Conservation (phyloP, 495 filamentous ascomycete species). For the Aspergillus homomorphus region DNA sequence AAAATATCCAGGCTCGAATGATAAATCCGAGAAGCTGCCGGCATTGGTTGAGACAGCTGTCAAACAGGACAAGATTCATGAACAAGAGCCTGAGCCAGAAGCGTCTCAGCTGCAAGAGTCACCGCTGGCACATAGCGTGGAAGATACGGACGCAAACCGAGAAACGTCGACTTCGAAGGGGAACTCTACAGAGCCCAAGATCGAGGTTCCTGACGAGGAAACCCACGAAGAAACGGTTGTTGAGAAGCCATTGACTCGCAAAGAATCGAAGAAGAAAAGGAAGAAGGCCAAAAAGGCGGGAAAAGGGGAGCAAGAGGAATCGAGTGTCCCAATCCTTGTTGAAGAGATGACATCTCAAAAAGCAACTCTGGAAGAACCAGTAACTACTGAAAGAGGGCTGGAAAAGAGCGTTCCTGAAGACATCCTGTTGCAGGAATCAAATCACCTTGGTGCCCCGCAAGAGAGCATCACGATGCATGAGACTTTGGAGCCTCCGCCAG, state of each 20-base stretch:
- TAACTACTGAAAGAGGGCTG: background rate
- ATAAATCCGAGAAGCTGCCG: background rate
- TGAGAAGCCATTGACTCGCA: conserved; percentile 14
- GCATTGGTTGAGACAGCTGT: background rate
- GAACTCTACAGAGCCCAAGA: background rate
- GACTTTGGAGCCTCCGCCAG: background rate
- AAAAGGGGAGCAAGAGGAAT: conserved; percentile 16
- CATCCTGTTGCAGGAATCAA: background rate
- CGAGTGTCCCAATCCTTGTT: background rate
- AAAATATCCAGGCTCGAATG: background rate
- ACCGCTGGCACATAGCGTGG: background rate
- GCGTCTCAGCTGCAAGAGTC: background rate
- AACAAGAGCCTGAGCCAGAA: background rate
- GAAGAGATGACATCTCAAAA: conserved; percentile 8
- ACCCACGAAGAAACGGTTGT: conserved; percentile 4
- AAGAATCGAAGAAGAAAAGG: conserved; percentile 32
- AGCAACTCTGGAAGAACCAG: background rate
- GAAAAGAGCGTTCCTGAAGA: background rate
- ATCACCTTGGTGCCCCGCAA: background rate
- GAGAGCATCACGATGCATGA: background rate
- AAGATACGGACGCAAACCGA: background rate
- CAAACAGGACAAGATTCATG: background rate
- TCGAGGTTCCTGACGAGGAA: conserved; percentile 3
- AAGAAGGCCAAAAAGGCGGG: conserved; percentile 25
- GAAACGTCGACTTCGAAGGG: background rate